Conservation (phyloP, 2,329 filamentous ascomycete genomes). For the Neopestalotiopsis rosae region DNA sequence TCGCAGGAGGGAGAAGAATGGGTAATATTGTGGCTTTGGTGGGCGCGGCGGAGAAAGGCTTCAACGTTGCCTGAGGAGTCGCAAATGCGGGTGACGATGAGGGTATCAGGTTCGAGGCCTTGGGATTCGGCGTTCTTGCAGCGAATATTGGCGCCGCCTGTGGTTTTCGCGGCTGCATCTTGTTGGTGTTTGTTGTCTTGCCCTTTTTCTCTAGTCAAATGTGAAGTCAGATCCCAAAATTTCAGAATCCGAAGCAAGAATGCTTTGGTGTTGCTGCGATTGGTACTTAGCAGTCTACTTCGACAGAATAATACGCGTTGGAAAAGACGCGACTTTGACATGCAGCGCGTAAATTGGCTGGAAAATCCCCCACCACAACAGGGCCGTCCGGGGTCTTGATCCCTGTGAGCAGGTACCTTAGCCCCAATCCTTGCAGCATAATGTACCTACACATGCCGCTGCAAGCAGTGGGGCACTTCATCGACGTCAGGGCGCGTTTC, state of each 20-base stretch:
- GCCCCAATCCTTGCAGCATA: background rate
- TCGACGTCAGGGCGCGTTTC: background rate
- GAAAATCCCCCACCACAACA: constrained; percentile 2
- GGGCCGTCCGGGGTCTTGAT: background rate
- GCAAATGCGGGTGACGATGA: constrained; percentile 92
- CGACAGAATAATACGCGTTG: constrained; percentile 13
- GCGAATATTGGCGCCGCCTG: constrained; percentile 45
- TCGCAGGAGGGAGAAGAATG: constrained; percentile 86
- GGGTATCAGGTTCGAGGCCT: constrained; percentile 67
- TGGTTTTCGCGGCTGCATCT: constrained; percentile 33
- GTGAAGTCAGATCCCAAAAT: background rate
- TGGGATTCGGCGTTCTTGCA: constrained; percentile 39
- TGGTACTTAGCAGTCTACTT: background rate
- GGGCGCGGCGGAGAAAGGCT: constrained; percentile 61
- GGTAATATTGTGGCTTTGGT: constrained; percentile 74
- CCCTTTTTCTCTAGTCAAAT: background rate
- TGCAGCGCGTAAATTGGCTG: constrained; percentile 16
- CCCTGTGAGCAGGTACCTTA: background rate
- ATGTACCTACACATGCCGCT: background rate
- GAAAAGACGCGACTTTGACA: background rate
- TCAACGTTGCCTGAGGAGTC: constrained; percentile 81
- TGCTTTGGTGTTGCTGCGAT: background rate
- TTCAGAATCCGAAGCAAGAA: background rate
- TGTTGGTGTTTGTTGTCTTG: constrained; percentile 4
- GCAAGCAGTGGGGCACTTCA: background rate